phyloP scores from a whole-genome alignment of 352 stramenopile genomes.

The Pythium biforme region DNA sequence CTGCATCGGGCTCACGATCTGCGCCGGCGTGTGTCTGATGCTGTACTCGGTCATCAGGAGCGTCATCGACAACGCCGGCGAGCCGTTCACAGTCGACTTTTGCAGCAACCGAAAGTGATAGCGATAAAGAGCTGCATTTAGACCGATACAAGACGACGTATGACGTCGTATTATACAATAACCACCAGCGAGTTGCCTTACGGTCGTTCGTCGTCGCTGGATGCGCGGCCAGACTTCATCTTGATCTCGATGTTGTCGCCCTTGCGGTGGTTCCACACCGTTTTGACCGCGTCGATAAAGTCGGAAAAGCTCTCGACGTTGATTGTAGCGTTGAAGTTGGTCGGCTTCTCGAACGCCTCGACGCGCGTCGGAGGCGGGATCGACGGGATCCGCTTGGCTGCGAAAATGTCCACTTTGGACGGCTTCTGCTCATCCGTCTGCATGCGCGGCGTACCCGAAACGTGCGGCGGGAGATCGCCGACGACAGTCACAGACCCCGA shows the following conservation, averaged over 20 bases:
- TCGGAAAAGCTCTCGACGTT: conserved; percentile 21
- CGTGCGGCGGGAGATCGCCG: conserved; percentile 12
- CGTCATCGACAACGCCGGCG: conserved; percentile 36
- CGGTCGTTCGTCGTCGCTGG: neutral
- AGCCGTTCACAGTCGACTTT: conserved; percentile 25
- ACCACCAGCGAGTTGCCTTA: neutral
- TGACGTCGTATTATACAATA: neutral
- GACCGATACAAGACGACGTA: neutral
- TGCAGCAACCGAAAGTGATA: neutral
- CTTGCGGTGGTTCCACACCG: conserved; percentile 12
- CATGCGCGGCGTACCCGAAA: conserved; percentile 1
- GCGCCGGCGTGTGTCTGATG: conserved; percentile 45
- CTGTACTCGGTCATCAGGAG: conserved; percentile 44
- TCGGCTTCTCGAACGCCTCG: conserved; percentile 20
- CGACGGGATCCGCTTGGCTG: neutral
- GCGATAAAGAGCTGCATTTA: neutral
- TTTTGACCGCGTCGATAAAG: conserved; percentile 4
- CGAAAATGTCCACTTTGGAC: conserved; percentile 10
- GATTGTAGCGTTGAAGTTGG: conserved; percentile 11
- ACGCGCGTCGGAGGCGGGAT: neutral
- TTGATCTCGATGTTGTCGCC: conserved; percentile 7
- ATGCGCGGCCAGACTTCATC: neutral
- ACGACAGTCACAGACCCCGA: conserved; percentile 24
- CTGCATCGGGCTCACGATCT: conserved; percentile 42
- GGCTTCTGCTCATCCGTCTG: conserved; percentile 9